Evolutionary conservation across 345 rosid genomes (phyloP).

Genomic region (Hevea brasiliensis): DNA sequence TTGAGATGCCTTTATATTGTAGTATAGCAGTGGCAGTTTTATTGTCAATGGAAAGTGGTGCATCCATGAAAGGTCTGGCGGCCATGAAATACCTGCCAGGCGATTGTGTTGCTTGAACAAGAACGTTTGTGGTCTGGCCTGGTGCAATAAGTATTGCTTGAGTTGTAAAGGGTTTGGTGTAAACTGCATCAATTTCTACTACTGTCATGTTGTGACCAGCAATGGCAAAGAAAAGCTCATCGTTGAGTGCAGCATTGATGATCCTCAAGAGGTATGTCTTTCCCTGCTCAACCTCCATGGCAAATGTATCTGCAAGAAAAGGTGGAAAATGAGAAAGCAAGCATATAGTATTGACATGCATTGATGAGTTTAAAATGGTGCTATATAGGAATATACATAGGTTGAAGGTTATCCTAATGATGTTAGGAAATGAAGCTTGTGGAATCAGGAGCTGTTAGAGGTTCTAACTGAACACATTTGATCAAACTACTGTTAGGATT

Average conservation of each 20-base stretch:
- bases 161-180: conserved; percentile 53
- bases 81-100: conserved; percentile 71
- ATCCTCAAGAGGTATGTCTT: conserved; percentile 57
- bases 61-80: conserved; percentile 79
- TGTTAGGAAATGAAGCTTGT: no score
- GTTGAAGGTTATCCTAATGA: no score
- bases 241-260: conserved; percentile 81
- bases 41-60: conserved; percentile 67
- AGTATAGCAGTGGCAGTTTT: conserved; percentile 73
- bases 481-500: no score
- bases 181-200: conserved; percentile 67
- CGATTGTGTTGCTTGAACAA: conserved; percentile 56
- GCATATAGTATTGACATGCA: no score
- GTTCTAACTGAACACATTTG: no score
- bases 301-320: conserved; percentile 52
- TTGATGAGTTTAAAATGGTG: no score
- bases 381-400: no score
- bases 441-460: no score
- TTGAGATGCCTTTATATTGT: conserved; percentile 72
- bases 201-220: conserved; percentile 78
- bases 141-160: conserved; percentile 62
- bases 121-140: conserved; percentile 90
- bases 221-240: conserved; percentile 74
- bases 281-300: conserved; percentile 56
- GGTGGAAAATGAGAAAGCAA: no score